A percentile compares a stretch with the other conserved stretches of the same genome.
Conservation (phyloP, 306 rosid species). For the Rosa persica region DNA sequence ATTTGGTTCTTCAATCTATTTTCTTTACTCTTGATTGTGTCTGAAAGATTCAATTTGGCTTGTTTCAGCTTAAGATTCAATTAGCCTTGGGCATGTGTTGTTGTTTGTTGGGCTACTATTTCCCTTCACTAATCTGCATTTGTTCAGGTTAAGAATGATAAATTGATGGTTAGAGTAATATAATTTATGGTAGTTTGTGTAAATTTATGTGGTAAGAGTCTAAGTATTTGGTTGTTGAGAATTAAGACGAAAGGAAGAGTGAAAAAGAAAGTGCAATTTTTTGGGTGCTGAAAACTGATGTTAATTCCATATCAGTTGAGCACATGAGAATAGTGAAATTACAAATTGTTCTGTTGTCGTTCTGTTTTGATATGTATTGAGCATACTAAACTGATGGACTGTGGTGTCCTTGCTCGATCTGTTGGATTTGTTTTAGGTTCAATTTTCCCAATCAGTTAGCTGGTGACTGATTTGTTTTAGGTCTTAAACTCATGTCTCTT, state of each 20-base stretch:
- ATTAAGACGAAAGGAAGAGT: neutral
- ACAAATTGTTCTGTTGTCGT: neutral
- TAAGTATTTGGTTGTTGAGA: neutral
- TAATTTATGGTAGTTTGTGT: neutral
- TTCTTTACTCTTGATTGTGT: neutral
- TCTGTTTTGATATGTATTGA: neutral
- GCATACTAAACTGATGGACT: neutral
- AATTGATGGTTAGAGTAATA: neutral
- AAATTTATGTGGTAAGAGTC: neutral
- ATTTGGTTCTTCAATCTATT: constrained; percentile 90
- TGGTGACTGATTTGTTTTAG: neutral
- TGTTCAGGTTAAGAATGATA: neutral
- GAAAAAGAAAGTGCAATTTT: neutral
- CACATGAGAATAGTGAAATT: neutral
- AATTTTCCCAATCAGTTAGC: neutral
- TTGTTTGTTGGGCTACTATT: neutral
- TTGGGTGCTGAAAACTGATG: neutral
- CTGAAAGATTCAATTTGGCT: neutral
- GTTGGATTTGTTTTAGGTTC: neutral
- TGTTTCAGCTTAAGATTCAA: neutral
- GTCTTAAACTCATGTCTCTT: neutral
- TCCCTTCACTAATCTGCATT: too few relatives aligned
- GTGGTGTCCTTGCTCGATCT: neutral
- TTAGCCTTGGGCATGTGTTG: neutral
- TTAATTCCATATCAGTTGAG: neutral